Percentiles rank a stretch among this genome's conserved stretches.
phyloP scores from a whole-genome alignment of 2,329 filamentous ascomycete genomes.

The Epichloe sp. region DNA sequence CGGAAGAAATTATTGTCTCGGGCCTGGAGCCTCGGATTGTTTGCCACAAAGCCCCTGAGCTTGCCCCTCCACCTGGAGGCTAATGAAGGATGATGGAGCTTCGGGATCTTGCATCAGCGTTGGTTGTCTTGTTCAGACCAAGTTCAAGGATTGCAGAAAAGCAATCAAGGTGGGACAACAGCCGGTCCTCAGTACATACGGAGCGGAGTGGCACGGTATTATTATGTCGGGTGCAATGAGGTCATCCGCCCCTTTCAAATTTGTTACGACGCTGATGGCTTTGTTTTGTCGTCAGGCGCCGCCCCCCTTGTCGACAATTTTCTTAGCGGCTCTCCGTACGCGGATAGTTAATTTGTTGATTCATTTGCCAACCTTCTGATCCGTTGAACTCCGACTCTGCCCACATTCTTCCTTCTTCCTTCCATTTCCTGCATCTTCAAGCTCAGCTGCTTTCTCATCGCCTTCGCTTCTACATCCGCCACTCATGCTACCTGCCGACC shows the following conservation, averaged over 20 bases:
- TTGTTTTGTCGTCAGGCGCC: not conserved
- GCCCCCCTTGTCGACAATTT: not conserved
- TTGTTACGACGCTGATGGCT: not conserved
- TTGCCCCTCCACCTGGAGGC: not conserved
- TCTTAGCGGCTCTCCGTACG: not conserved
- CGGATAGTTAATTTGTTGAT: not conserved
- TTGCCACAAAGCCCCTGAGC: not conserved
- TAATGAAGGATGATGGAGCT: too few species aligned
- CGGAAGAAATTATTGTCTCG: not conserved
- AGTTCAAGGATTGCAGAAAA: too few species aligned
- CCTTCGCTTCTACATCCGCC: not conserved
- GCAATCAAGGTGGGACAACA: not conserved
- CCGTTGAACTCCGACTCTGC: not conserved
- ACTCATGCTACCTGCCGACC: not conserved
- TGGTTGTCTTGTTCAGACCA: not conserved
- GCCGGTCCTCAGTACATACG: not conserved
- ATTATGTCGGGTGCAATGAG: not conserved
- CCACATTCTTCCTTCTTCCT: not conserved
- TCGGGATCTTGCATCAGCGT: too few species aligned
- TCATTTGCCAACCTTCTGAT: not conserved
- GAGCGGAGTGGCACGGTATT: too few species aligned
- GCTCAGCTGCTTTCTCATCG: not conserved
- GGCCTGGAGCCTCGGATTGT: not conserved
- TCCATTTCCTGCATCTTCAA: not conserved
- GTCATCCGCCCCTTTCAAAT: conserved; percentile 1